Evolutionary conservation across 352 stramenopile species (phyloP).

Genomic region (Poterioochromonas sp.): DNA sequence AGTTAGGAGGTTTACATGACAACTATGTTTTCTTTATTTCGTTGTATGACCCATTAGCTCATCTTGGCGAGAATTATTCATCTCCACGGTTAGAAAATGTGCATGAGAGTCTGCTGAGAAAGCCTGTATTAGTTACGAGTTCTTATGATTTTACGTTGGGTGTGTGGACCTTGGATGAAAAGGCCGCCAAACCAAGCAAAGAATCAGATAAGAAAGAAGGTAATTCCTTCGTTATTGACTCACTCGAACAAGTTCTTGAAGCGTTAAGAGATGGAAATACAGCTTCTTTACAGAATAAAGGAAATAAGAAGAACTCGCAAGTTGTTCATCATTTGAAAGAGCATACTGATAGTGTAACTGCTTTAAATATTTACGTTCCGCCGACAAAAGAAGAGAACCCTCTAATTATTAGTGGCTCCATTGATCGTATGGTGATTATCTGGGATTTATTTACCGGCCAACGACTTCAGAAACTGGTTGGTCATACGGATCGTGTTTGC

Average conservation of each 20-base stretch:
- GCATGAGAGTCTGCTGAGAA: too few relatives aligned
- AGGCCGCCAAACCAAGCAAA: too few relatives aligned
- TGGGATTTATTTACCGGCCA: slow-evolving; percentile 10
- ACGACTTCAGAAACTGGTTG: not conserved
- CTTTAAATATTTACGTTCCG: not conserved
- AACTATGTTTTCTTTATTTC: slow-evolving; percentile 79
- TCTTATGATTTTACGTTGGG: not conserved
- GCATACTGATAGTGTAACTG: slow-evolving; percentile 16
- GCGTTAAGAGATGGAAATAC: too few relatives aligned
- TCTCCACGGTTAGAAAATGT: too few relatives aligned
- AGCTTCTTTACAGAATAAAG: too few relatives aligned
- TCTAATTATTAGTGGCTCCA: not conserved
- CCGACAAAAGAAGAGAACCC: not conserved
- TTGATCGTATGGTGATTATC: not conserved
- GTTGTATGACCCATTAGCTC: not conserved
- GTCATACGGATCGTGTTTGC: slow-evolving; percentile 1
- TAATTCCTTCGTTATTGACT: too few relatives aligned
- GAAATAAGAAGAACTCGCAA: too few relatives aligned
- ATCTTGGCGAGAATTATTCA: not conserved
- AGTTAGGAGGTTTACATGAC: slow-evolving; percentile 73
- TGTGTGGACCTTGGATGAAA: too few relatives aligned
- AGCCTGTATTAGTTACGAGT: not conserved
- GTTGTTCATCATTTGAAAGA: too few relatives aligned
- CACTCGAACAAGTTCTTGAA: too few relatives aligned
- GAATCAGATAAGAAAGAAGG: too few relatives aligned